Evolutionary conservation across 176 grass and related monocot species (phyloP).

Genomic region (Raddia distichophylla): DNA sequence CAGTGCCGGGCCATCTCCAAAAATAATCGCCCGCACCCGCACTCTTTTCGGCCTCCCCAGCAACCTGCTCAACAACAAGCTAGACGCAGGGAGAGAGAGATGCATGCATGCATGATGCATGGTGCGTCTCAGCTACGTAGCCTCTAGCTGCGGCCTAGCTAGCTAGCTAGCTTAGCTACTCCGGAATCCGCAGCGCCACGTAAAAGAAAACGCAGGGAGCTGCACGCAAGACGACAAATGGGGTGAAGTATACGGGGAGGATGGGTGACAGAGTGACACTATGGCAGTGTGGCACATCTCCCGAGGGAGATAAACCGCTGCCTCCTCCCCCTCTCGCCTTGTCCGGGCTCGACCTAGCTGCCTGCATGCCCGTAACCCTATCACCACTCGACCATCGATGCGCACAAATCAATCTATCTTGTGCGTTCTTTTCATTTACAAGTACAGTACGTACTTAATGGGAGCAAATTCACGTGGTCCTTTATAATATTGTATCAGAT

Average conservation of each 20-base stretch:
- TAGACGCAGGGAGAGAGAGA: background rate
- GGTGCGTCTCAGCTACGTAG: background rate
- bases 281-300: slow-evolving; percentile 51
- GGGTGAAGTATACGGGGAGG: background rate
- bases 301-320: slow-evolving; percentile 53
- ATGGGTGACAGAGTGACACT: background rate
- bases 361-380: background rate
- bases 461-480: no score
- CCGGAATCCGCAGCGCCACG: background rate
- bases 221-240: slow-evolving; percentile 2
- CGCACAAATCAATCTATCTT: no score
- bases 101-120: background rate
- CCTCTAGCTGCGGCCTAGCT: background rate
- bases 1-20: slow-evolving; percentile 17
- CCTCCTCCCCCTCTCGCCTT: background rate
- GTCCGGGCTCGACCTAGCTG: slow-evolving; percentile 22
- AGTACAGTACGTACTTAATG: no score
- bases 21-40: slow-evolving; percentile 9
- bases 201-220: background rate
- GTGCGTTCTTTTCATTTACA: no score
- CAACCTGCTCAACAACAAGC: background rate
- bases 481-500: no score
- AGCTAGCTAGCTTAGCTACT: no score
- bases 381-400: background rate
- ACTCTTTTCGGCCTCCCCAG: slow-evolving; percentile 7